A percentile compares a stretch with the other conserved stretches of the same genome.
Conservation (phyloP, 2,329 filamentous ascomycete species). For the Aspergillus caelatus region DNA sequence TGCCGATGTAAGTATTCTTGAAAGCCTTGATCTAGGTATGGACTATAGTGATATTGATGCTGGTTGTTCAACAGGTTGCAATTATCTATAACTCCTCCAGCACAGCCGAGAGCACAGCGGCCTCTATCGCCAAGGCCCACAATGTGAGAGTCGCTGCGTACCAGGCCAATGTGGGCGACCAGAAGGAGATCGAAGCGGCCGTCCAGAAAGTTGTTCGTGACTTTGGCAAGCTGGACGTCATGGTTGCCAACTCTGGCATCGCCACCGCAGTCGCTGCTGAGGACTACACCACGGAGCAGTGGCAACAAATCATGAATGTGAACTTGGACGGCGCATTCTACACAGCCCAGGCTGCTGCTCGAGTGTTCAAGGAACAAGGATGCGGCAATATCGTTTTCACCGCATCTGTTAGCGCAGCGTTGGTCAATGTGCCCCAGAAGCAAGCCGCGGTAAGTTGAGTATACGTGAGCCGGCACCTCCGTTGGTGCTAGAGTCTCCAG, state of each 20-base stretch:
- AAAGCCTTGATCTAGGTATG: fast-evolving
- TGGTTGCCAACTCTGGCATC: constrained; percentile 51
- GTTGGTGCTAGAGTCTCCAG: neutral
- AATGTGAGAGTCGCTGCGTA: constrained; percentile 37
- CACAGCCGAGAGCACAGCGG: constrained; percentile 27
- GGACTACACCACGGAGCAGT: constrained; percentile 44
- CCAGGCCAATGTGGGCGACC: constrained; percentile 35
- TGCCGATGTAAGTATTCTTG: constrained; percentile 34
- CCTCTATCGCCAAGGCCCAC: constrained; percentile 30
- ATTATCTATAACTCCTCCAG: constrained; percentile 36
- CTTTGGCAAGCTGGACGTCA: constrained; percentile 50
- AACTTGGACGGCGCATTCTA: constrained; percentile 45
- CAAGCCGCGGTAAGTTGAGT: constrained; percentile 34
- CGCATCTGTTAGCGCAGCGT: constrained; percentile 39
- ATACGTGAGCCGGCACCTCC: neutral
- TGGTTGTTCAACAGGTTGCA: constrained; percentile 27
- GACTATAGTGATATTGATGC: neutral
- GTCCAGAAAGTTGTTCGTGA: constrained; percentile 40
- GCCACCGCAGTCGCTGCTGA: constrained; percentile 35
- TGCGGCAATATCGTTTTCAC: constrained; percentile 44
- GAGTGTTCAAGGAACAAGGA: constrained; percentile 40
- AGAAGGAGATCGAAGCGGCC: constrained; percentile 32
- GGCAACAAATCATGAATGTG: constrained; percentile 43
- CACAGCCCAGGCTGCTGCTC: constrained; percentile 42
- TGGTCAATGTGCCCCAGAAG: constrained; percentile 46